These are phyloP conservation scores for Tephrocybe sp. DNA, from an alignment of 768 basidiomycete species.

Conservation along the genomic window DNA sequence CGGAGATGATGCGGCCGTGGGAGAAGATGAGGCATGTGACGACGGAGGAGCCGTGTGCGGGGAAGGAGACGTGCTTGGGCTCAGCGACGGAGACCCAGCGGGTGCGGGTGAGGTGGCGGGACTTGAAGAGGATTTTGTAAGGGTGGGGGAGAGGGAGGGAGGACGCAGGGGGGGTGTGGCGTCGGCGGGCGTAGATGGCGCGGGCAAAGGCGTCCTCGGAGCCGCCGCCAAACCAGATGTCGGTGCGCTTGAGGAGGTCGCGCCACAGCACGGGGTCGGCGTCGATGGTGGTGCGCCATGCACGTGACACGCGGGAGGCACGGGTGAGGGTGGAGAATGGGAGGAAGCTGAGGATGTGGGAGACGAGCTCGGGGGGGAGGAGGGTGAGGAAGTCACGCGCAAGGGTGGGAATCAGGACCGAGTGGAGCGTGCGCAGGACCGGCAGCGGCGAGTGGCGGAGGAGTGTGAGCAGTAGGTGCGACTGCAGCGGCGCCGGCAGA, in stretches of 20 bases:
- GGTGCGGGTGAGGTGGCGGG: constrained; percentile 75
- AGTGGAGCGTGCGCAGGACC: constrained; percentile 86
- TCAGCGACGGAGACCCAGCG: constrained; percentile 77
- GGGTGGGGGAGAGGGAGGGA: constrained; percentile 78
- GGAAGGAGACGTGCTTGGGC: constrained; percentile 79
- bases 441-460: constrained; percentile 89
- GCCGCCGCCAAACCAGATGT: constrained; percentile 87
- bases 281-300: constrained; percentile 93
- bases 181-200: constrained; percentile 63
- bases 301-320: constrained; percentile 83
- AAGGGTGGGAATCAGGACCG: constrained; percentile 85
- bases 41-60: constrained; percentile 86
- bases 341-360: constrained; percentile 83
- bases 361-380: constrained; percentile 89
- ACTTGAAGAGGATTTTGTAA: constrained; percentile 92
- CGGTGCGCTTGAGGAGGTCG: constrained; percentile 78
- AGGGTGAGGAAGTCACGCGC: constrained; percentile 94
- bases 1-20: constrained; percentile 91
- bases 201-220: constrained; percentile 81
- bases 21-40: constrained; percentile 97
- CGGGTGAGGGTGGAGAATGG: constrained; percentile 81
- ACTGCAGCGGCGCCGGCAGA: constrained; percentile 83
- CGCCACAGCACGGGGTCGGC: constrained; percentile 89
- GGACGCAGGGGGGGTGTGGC: constrained; percentile 37
- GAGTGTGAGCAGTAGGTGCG: constrained; percentile 90